phyloP scores from a whole-genome alignment of 768 basidiomycete genomes.

The Mycena indigotica region DNA sequence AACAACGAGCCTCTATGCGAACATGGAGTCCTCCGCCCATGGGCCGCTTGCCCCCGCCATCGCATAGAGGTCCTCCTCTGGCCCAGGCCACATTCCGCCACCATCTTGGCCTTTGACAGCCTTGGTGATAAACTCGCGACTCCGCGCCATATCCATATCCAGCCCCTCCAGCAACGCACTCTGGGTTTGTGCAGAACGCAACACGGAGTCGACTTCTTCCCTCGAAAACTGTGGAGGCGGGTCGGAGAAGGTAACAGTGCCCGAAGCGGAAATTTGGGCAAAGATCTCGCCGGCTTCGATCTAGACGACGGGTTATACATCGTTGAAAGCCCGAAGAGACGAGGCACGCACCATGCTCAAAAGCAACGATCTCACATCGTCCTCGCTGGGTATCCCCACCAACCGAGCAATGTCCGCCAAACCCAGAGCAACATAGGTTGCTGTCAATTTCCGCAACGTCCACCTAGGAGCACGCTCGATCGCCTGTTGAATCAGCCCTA shows the following conservation, averaged over 20 bases:
- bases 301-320: constrained; percentile 35
- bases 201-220: constrained; percentile 60
- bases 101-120: constrained; percentile 19
- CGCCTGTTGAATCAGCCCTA: constrained; percentile 69
- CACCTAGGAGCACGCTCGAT: constrained; percentile 74
- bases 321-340: neutral
- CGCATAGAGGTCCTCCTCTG: constrained; percentile 17
- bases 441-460: constrained; percentile 77
- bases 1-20: neutral
- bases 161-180: constrained; percentile 47
- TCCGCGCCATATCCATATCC: constrained; percentile 60
- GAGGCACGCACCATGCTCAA: constrained; percentile 75
- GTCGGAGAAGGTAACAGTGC: constrained; percentile 75
- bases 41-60: neutral
- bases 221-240: constrained; percentile 60
- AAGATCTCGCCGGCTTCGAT: constrained; percentile 72
- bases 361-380: constrained; percentile 59
- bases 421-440: constrained; percentile 79
- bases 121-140: constrained; percentile 75
- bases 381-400: constrained; percentile 52
- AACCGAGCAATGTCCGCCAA: constrained; percentile 69
- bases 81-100: constrained; percentile 8
- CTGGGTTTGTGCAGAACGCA: constrained; percentile 60
- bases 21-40: constrained; percentile 19
- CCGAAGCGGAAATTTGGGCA: constrained; percentile 66